Conservation (phyloP, 495 filamentous ascomycete genomes). For the Evansstolkia leycettana region DNA sequence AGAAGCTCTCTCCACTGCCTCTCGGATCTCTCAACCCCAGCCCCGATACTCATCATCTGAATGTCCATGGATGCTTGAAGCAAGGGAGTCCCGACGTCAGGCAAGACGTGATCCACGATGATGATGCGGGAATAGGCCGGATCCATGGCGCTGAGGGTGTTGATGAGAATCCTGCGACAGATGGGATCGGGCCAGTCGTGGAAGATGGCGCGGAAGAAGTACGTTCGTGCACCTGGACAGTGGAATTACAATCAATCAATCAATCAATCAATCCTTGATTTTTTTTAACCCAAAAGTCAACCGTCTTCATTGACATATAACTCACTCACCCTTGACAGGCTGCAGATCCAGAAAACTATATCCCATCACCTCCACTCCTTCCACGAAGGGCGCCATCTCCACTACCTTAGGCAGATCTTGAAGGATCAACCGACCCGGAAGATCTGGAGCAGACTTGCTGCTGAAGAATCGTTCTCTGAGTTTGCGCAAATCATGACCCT, state of each 20-base stretch:
- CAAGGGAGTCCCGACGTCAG: constrained; percentile 19
- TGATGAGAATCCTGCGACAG: constrained; percentile 22
- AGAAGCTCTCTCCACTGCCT: constrained; percentile 23
- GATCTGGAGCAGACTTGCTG: constrained; percentile 4
- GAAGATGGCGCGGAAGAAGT: constrained; percentile 33
- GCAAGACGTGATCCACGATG: constrained; percentile 27
- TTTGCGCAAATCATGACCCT: constrained; percentile 24
- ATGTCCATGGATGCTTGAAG: constrained; percentile 28
- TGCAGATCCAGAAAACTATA: constrained; percentile 14
- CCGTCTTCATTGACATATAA: background rate
- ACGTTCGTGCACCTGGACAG: constrained; percentile 19
- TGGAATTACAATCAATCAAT: constrained; percentile 1
- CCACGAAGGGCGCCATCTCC: constrained; percentile 1
- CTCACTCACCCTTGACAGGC: constrained; percentile 14
- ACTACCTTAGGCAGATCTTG: constrained; percentile 26
- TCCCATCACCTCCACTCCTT: constrained; percentile 19
- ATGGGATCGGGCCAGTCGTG: constrained; percentile 34
- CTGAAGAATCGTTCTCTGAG: too few relatives aligned
- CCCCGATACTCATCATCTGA: constrained; percentile 33
- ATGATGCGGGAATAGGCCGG: constrained; percentile 23
- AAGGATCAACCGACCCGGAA: constrained; percentile 14
- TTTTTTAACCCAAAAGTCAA: background rate
- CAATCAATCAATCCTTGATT: too few relatives aligned
- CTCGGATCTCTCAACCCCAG: constrained; percentile 28
- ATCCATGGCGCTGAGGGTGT: constrained; percentile 25